phyloP scores from a whole-genome alignment of 2,329 filamentous ascomycete species.

The Paraconiothyrium brasiliense region DNA sequence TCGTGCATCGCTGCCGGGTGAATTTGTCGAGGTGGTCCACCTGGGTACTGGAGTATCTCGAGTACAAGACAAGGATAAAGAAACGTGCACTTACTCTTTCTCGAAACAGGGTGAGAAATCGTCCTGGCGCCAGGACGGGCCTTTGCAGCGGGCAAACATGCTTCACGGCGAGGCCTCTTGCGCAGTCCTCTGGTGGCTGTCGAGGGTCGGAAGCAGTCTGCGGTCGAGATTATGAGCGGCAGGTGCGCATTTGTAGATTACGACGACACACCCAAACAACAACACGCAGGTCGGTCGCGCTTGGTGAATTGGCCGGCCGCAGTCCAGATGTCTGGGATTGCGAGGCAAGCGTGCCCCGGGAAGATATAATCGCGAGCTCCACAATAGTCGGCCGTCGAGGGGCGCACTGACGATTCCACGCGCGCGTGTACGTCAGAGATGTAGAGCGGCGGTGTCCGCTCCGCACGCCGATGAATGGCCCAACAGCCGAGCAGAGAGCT shows the following conservation, averaged over 20 bases:
- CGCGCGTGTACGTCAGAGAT: slow-evolving; percentile 2
- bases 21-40: background rate
- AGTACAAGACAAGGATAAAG: background rate
- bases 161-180: slow-evolving; percentile 15
- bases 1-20: background rate
- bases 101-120: slow-evolving; percentile 71
- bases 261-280: background rate
- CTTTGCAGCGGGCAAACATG: slow-evolving; percentile 67
- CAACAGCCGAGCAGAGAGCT: background rate
- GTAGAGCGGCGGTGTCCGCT: background rate
- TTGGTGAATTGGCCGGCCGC: background rate
- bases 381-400: background rate
- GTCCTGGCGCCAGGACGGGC: slow-evolving; percentile 68
- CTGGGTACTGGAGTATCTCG: background rate
- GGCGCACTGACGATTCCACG: background rate
- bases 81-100: slow-evolving; percentile 67
- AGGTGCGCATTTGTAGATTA: slow-evolving; percentile 11
- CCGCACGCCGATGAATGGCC: background rate
- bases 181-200: slow-evolving; percentile 5
- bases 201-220: slow-evolving; percentile 8
- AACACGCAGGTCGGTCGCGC: background rate
- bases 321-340: background rate
- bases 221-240: slow-evolving; percentile 16
- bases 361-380: slow-evolving; percentile 11
- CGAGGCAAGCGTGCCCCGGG: slow-evolving; percentile 9